Evolutionary conservation across 352 stramenopile genomes (phyloP).

Genomic region (Phytophthora aleatoria): DNA sequence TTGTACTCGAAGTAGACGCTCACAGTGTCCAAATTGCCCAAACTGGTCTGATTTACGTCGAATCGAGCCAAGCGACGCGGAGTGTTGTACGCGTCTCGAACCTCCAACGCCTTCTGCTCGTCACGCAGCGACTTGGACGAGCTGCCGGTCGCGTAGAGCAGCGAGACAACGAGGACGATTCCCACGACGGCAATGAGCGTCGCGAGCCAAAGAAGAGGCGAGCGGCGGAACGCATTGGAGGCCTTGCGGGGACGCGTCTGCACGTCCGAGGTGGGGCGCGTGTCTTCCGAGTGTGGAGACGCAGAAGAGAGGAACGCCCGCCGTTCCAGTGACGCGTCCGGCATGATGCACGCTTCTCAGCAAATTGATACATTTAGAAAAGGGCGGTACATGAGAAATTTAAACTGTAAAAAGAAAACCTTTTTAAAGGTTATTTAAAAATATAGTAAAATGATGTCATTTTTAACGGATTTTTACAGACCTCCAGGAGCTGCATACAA

Average conservation of each 20-base stretch:
- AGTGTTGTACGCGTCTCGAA: constrained; percentile 22
- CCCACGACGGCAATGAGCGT: constrained; percentile 23
- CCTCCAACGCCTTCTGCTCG: constrained; percentile 16
- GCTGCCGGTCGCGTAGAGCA: constrained; percentile 18
- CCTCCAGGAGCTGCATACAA: no score
- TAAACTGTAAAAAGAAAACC: no score
- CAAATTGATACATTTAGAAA: not conserved
- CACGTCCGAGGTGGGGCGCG: not conserved
- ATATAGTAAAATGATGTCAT: no score
- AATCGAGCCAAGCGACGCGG: constrained; percentile 32
- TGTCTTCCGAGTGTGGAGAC: constrained; percentile 15
- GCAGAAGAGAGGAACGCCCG: constrained; percentile 27
- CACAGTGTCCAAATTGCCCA: constrained; percentile 42
- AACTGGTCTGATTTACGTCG: constrained; percentile 28
- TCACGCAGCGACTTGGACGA: constrained; percentile 11
- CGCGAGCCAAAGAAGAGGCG: constrained; percentile 17
- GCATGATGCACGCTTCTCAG: constrained; percentile 12
- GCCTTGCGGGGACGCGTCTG: constrained; percentile 22
- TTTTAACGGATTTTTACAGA: no score
- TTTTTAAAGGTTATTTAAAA: no score
- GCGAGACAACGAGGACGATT: constrained; percentile 17
- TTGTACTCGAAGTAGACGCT: constrained; percentile 47
- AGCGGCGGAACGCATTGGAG: not conserved
- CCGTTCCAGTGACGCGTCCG: constrained; percentile 26
- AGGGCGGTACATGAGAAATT: not conserved